These are phyloP conservation scores for Microstroma glucosiphilum DNA, from an alignment of 1,284 basidiomycete species.

Conservation along the genomic window DNA sequence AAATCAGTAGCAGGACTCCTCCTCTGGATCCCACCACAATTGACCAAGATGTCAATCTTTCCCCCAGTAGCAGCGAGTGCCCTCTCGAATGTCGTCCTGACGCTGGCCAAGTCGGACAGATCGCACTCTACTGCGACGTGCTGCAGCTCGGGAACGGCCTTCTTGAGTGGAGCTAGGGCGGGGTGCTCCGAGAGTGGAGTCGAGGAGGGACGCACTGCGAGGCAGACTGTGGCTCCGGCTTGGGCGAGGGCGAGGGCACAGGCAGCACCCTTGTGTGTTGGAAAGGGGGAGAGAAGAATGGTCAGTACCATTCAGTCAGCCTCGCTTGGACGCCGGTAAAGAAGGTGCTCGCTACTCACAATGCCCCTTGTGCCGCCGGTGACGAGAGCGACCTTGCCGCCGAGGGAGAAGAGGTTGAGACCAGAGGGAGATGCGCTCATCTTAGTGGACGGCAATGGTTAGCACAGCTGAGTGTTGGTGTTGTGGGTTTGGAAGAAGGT, in stretches of 20 bases:
- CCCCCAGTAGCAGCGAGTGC: constrained; percentile 56
- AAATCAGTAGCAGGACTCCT: constrained; percentile 60
- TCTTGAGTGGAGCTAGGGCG: constrained; percentile 14
- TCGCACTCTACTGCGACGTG: constrained; percentile 66
- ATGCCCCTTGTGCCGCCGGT: constrained; percentile 39
- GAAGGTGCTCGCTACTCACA: not conserved
- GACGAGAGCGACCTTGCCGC: constrained; percentile 29
- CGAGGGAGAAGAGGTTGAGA: constrained; percentile 24
- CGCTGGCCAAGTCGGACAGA: constrained; percentile 63
- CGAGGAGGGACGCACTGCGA: constrained; percentile 54
- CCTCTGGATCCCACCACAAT: constrained; percentile 85
- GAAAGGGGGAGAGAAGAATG: constrained; percentile 25
- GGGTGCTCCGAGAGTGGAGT: constrained; percentile 13
- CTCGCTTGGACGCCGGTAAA: no score
- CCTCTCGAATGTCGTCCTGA: constrained; percentile 60
- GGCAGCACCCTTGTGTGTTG: constrained; percentile 41
- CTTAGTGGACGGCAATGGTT: no score
- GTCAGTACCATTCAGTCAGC: no score
- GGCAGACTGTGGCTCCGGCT: constrained; percentile 69
- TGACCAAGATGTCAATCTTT: constrained; percentile 76
- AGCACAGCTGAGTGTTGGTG: no score
- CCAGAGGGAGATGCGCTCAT: no score
- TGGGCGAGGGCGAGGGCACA: constrained; percentile 55
- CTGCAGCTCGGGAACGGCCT: constrained; percentile 54
- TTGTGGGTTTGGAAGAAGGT: no score